Base-by-base conservation (phyloP, 129 eudicot species). In the Flaveria trinervia region DNA sequence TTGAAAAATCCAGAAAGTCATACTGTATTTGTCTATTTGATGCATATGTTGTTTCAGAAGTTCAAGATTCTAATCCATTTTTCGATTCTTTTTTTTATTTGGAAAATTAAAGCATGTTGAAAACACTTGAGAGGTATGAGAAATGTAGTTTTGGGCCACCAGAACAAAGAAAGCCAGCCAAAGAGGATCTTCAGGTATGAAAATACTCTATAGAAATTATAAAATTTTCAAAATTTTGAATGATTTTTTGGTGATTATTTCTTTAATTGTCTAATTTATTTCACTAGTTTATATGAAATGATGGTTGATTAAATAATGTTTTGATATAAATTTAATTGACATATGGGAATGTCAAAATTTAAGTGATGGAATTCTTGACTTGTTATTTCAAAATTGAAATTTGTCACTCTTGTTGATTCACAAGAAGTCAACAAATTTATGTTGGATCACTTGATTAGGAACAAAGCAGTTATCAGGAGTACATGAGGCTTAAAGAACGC, bases 121-220 rank as follows among this genome's bases (percentile, higher is more conserved):
- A 84, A 72, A 86, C 90, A 30, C 91, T 87, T 9, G 91, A 87
- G 81, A 78, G 82, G 70, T 87, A 87, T 82, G 88, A 87, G 78
- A 87, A 84, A 76, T 77, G 86, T 70, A 87, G 86, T 77, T 81
- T 70, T 67, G 91, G 86, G 66, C 88, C 91, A n/a, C 91, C 91
- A 0, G 91, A 87, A 36, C 78, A 75, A 60, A 45, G 80, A 71
- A 84, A 55, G 54, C 84, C 88, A 13, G 79, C 83, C n/a, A 84
- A 80, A 57, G 88, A 87, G 73, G 88, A 82, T 77, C 79, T 80
- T 57, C 83, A 77, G 79, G 88, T 86, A 78, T 60, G 28, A 18
- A 33, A 44, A 48, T 25, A 60, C 45, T 75, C 4, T 26, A 25
- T 10, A 16, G 13, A 28, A 28, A 49, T 5, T 10, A 50, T 48